Base-by-base conservation (phyloP, 2,329 filamentous ascomycete species). In the Fusarium nisikadoi region DNA sequence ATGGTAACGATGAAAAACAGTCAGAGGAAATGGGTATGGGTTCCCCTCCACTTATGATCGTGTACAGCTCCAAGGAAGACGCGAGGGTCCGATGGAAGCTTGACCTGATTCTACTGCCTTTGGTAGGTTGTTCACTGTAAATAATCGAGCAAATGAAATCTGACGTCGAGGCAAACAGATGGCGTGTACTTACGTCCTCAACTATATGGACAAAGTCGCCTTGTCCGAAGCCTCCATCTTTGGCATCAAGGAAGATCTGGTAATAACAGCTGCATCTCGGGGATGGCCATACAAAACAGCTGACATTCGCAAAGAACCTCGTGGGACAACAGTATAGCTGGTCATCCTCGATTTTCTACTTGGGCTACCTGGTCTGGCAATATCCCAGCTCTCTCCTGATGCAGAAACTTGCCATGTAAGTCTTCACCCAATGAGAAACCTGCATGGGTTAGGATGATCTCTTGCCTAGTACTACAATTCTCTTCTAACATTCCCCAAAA, bases 221-320 rank as follows among this genome's bases (percentile, higher is more conserved):
- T 52, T 52, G 10, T 52, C 49, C 5, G 49, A 52, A 1, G 49
- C 13, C 0, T 52, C 49, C 19, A 52, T 52, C 7, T 52, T 52
- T 9, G 49, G 49, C 9, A 38, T 52, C 9, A 52, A 52, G 14
- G 49, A 52, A 27, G 49, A 52, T 7, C 49, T 52, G 13, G 49
- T 52, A 2, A 27, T 2, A 1, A 2, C 2, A 12, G 0, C 4
- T 27, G 3, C 8, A 8, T 9, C 12, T 19, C 12, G 10, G 2
- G 36, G 8, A 20, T 12, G 4, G 5, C 5, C 6, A 9, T 12
- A 11, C 2, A 2, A 1, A 2, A 5, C 6, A 2, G 11, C 49
- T 52, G 13, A 52, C 33, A 16, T n/a, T 3, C 2, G 5, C 5
- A n/a, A 6, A 52, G 49, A 36, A 38, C 19, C 33, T 52, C 13